Conservation (phyloP, 1,139 yeast genomes). For the Taphrina flavorubra region DNA sequence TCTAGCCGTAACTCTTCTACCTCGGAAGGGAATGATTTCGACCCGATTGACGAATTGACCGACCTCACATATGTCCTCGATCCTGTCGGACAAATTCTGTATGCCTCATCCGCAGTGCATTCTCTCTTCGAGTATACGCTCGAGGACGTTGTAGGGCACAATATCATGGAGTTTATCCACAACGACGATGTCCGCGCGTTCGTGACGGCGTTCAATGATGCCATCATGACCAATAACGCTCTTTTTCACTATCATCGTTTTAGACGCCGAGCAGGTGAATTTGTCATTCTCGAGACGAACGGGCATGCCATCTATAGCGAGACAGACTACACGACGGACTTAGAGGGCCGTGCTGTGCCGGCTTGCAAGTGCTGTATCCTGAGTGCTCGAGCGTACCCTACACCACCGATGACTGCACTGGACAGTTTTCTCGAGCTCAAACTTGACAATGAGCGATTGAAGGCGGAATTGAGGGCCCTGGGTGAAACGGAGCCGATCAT, state of each 20-base stretch:
- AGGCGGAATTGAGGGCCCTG: constrained; percentile 28
- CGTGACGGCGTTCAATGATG: constrained; percentile 42
- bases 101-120: constrained; percentile 46
- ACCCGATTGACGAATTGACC: constrained; percentile 29
- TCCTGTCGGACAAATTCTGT: constrained; percentile 46
- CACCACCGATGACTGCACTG: constrained; percentile 39
- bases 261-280: constrained; percentile 35
- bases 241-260: constrained; percentile 38
- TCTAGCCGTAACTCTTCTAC: neutral
- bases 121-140: constrained; percentile 45
- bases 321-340: constrained; percentile 22
- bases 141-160: constrained; percentile 44
- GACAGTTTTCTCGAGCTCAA: constrained; percentile 46
- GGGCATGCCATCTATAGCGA: constrained; percentile 44
- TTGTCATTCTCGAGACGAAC: constrained; percentile 41
- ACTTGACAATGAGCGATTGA: constrained; percentile 43
- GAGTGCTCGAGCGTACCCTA: constrained; percentile 44
- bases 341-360: constrained; percentile 14
- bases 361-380: constrained; percentile 45
- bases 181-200: constrained; percentile 48
- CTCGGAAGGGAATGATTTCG: neutral
- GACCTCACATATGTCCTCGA: constrained; percentile 45
- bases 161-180: constrained; percentile 47
- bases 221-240: constrained; percentile 11
- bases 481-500: constrained; percentile 17